phyloP scores from a whole-genome alignment of 129 eudicot genomes.

The Pulicaria dysenterica region DNA sequence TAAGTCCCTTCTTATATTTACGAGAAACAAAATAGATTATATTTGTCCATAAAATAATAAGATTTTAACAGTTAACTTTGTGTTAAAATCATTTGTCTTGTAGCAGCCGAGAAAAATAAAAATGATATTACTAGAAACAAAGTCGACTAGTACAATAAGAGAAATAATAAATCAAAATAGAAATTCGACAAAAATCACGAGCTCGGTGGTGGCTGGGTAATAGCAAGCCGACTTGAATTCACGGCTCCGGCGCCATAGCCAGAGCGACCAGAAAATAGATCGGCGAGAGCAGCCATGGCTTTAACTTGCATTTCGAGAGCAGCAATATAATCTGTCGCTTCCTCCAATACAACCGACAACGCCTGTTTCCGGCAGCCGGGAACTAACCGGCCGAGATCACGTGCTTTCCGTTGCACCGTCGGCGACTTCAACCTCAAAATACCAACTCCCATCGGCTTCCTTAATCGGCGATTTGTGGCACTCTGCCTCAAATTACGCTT shows the following conservation, averaged over 20 bases:
- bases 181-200: constrained; percentile 13
- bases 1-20: too few species aligned
- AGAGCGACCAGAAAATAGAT: constrained; percentile 31
- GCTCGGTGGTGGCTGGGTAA: constrained; percentile 27
- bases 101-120: too few species aligned
- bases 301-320: constrained; percentile 65
- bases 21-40: too few species aligned
- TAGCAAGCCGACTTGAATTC: constrained; percentile 21
- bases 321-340: constrained; percentile 49
- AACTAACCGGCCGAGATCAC: constrained; percentile 61
- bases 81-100: too few species aligned
- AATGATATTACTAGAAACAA: background rate
- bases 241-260: constrained; percentile 33
- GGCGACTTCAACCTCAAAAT: constrained; percentile 28
- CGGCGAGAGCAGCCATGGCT: constrained; percentile 67
- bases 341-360: constrained; percentile 47
- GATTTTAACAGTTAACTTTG: too few species aligned
- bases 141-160: background rate
- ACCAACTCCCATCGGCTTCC: constrained; percentile 18
- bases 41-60: too few species aligned
- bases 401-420: constrained; percentile 44
- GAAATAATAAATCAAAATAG: background rate
- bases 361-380: constrained; percentile 67
- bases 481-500: constrained; percentile 40
- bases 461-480: constrained; percentile 29